These are phyloP conservation scores for Turnera subulata DNA, from an alignment of 345 rosid genomes.

Conservation along the genomic window DNA sequence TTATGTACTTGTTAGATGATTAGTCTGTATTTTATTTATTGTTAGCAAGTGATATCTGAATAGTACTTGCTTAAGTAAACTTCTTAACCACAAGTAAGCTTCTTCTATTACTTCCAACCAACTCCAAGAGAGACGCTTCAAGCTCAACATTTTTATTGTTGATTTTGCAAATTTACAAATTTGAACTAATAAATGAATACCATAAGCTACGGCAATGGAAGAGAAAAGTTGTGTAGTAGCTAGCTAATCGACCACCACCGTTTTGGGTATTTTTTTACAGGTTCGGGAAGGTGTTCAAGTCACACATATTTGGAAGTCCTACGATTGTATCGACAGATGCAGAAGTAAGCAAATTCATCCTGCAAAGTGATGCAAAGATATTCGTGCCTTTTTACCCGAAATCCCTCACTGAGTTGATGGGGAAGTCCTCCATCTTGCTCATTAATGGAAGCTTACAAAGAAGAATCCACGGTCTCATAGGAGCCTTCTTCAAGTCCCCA, in stretches of 20 bases:
- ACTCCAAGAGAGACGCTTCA: too few relatives aligned
- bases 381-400: constrained; percentile 94
- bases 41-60: background rate
- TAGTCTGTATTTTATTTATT: background rate
- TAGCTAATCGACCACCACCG: too few relatives aligned
- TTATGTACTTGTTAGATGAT: background rate
- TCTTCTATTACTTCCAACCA: too few relatives aligned
- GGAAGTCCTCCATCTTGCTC: constrained; percentile 80
- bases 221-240: too few relatives aligned
- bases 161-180: too few relatives aligned
- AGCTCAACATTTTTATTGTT: too few relatives aligned
- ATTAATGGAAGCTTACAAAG: constrained; percentile 85
- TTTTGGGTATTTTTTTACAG: constrained; percentile 22
- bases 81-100: too few relatives aligned
- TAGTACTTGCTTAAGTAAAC: too few relatives aligned
- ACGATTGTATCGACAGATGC: constrained; percentile 90
- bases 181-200: too few relatives aligned
- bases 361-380: constrained; percentile 73
- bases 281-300: constrained; percentile 94
- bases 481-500: constrained; percentile 78
- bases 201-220: too few relatives aligned
- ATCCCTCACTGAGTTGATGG: constrained; percentile 93
- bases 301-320: constrained; percentile 87
- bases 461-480: constrained; percentile 87
- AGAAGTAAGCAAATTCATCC: constrained; percentile 74